These are phyloP conservation scores for Mycena vulgaris DNA, from an alignment of 768 basidiomycete genomes.

Conservation along the genomic window DNA sequence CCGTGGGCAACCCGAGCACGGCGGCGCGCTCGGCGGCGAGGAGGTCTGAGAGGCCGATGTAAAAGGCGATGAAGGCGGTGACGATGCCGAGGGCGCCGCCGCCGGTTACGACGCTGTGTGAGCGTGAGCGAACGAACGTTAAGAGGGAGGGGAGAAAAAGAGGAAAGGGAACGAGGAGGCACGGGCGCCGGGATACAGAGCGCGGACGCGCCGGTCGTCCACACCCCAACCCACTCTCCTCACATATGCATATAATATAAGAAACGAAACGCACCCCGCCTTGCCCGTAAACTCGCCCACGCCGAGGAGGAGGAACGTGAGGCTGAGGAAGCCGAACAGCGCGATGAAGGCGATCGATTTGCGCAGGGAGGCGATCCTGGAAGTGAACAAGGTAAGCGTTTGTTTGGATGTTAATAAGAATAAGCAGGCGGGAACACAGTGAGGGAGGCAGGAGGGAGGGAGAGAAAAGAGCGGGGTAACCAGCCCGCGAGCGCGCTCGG, in stretches of 20 bases:
- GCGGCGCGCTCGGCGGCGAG: conserved; percentile 48
- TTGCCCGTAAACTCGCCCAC: conserved; percentile 40
- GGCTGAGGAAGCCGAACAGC: conserved; percentile 38
- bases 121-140: neutral
- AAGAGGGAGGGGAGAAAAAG: neutral
- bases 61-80: conserved; percentile 51
- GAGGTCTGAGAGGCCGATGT: conserved; percentile 50
- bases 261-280: conserved; percentile 32
- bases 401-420: neutral
- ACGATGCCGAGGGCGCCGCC: conserved; percentile 51
- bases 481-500: too few relatives aligned
- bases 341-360: conserved; percentile 43
- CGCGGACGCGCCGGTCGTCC: too few relatives aligned
- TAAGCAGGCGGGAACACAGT: too few relatives aligned
- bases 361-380: conserved; percentile 43
- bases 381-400: neutral
- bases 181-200: neutral
- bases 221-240: neutral
- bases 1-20: conserved; percentile 47
- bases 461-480: too few relatives aligned
- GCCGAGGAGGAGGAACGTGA: conserved; percentile 38
- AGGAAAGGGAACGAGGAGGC: too few relatives aligned
- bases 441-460: too few relatives aligned
- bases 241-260: too few relatives aligned
- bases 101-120: conserved; percentile 39